Evolutionary conservation across 441 rosid genomes (phyloP), one percentile per base, ranked within the genome.

Genomic region (Mallotus repandus): DNA sequence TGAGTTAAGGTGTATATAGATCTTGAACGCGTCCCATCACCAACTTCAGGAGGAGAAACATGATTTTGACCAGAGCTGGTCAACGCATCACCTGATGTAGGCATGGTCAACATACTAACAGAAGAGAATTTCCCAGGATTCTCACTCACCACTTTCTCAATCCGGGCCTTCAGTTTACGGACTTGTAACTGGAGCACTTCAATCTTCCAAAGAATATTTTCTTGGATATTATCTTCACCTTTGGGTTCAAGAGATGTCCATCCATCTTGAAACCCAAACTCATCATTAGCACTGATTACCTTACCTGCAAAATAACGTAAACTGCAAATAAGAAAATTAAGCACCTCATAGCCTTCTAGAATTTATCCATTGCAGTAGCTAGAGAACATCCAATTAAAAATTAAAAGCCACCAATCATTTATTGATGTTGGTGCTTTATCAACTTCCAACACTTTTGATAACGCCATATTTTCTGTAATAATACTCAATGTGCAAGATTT

Each of bases 141-240:
- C 69, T 89, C 92, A 74, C 76, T 80, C 77, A 85, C 62, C 74
- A 89, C 85, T 81, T 85, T 89, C 70, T 91, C 96, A 19, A 89
- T 76, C 21, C 89, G 86, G 63, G 69, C 75, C 84, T 81, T 91
- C 82, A 88, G 74, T 77, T 76, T 84, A 48, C 69, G 76, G 15
- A 84, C 83, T 78, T 83, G 84, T 4, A 83, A 80, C 66, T 89
- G 88, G 10, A 84, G 81, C 57, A 77, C 77, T 80, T 89, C 96
- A 78, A 92, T 84, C 84, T 87, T 90, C 61, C 79, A 66, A 70
- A 95, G 91, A 50, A 85, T 82, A 69, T 85, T 84, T 78, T 83
- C 96, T 77, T 79, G 68, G 73, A 74, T 77, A 18, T 75, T 83
- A 81, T 84, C 88, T 9, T 78, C 81, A 71, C 74, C 83, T 70